These are phyloP conservation scores for Kondoa subrosea DNA, from an alignment of 768 basidiomycete genomes.

Conservation along the genomic window DNA sequence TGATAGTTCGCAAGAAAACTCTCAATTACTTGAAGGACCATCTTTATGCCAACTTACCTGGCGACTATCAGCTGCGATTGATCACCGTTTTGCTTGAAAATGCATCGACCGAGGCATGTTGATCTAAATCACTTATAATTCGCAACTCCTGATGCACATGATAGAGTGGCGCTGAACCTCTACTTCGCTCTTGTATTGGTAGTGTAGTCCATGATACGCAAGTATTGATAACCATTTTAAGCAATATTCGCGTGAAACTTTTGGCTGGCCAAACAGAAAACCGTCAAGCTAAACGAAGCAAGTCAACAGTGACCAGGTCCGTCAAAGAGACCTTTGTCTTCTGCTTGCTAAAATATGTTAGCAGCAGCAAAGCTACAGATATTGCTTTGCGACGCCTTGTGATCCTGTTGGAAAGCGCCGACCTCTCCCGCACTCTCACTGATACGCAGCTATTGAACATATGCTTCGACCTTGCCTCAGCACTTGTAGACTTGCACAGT, in stretches of 20 bases:
- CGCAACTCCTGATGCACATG: background rate
- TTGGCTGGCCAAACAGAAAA: background rate
- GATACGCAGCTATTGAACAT: background rate
- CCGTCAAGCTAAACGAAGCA: background rate
- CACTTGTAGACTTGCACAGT: slow-evolving; percentile 21
- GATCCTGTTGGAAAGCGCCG: background rate
- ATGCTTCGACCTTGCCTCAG: background rate
- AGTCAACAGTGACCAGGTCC: too few relatives aligned
- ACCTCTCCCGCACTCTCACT: background rate
- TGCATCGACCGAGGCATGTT: background rate
- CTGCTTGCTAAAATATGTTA: too few relatives aligned
- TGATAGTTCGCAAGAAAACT: background rate
- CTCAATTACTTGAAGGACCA: background rate
- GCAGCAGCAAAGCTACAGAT: background rate
- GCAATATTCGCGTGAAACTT: background rate
- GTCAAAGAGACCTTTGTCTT: too few relatives aligned
- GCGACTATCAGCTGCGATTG: background rate
- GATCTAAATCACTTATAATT: background rate
- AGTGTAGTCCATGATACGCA: background rate
- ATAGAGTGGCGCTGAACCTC: background rate
- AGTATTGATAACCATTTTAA: background rate
- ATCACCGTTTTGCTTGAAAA: background rate
- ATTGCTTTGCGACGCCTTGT: background rate
- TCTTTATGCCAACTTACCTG: background rate
- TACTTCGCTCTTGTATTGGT: background rate